phyloP scores from a whole-genome alignment of 2,329 filamentous ascomycete genomes.

The Ascochyta pisi region DNA sequence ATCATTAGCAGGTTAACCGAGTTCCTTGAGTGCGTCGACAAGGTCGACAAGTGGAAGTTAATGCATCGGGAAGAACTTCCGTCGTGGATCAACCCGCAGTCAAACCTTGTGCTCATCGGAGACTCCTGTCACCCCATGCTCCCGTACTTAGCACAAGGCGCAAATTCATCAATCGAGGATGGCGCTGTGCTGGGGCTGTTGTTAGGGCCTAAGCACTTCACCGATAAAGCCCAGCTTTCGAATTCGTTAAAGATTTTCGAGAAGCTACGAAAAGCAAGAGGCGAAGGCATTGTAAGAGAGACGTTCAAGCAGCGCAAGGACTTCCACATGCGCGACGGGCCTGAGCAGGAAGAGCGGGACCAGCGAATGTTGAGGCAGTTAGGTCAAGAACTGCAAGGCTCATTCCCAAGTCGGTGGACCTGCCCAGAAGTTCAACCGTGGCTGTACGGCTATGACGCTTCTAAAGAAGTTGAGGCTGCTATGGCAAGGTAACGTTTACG shows the following conservation, averaged over 20 bases:
- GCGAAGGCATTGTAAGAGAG: slow-evolving; percentile 65
- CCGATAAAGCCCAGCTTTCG: slow-evolving; percentile 35
- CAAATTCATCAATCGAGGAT: slow-evolving; percentile 72
- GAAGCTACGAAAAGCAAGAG: slow-evolving; percentile 55
- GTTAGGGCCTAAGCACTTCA: slow-evolving; percentile 45
- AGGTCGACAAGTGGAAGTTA: slow-evolving; percentile 73
- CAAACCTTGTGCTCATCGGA: slow-evolving; percentile 62
- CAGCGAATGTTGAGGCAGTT: slow-evolving; percentile 63
- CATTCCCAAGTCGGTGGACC: slow-evolving; percentile 68
- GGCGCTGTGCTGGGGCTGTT: slow-evolving; percentile 69
- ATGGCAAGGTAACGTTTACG: slow-evolving; percentile 4
- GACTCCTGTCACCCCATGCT: slow-evolving; percentile 47
- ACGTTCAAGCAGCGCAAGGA: slow-evolving; percentile 61
- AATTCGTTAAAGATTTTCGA: slow-evolving; percentile 55
- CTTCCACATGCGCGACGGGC: slow-evolving; percentile 57
- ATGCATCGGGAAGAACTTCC: slow-evolving; percentile 57
- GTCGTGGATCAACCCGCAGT: slow-evolving; percentile 53
- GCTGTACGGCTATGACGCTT: slow-evolving; percentile 47
- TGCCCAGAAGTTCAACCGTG: slow-evolving; percentile 46
- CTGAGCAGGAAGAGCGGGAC: slow-evolving; percentile 65
- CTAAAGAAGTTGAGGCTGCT: slow-evolving; percentile 37
- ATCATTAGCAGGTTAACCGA: slow-evolving; percentile 25
- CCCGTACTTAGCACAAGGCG: slow-evolving; percentile 53
- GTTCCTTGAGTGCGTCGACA: slow-evolving; percentile 56
- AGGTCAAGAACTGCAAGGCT: slow-evolving; percentile 56